Evolutionary conservation across 352 stramenopile genomes (phyloP), one percentile per base, ranked within the genome.

Genomic region (Phytophthora syringae): DNA sequence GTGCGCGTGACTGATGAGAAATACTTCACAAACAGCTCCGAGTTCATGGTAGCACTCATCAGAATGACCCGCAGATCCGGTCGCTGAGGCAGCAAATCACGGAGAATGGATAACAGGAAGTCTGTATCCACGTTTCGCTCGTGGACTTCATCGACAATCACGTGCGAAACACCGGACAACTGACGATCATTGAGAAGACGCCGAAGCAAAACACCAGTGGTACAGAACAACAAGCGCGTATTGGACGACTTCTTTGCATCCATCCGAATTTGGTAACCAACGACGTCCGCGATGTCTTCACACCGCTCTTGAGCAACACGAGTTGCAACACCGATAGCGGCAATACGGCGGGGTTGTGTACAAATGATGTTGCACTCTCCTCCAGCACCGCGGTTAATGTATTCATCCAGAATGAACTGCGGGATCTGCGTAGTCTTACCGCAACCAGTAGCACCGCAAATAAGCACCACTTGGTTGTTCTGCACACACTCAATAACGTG

Each of bases 101-200:
- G 85, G 11, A 99, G 70, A 66, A 99, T 90, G 20, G 96, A 93
- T 18, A 99, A 81, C 22, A 99, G 73, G 40, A 99, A 98, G 65
- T 99, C 97, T 16, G 90, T 98, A 74, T 99, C 96, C 16, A 99
- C 84, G 55, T 98, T 97, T 30, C 98, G 84, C 66, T 99, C 98
- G 71, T 99, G 97, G 20, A 99, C 97, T 77, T 99, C 97, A 77
- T 99, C 98, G n/a, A 99, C 92, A 48, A 99, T 92, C 54, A 99
- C 88, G 69, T 99, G 97, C 15, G 95, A 97, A 16, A 99, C 86
- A 27, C 82, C 88, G 7, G 92, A 76, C 0, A 98, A 77, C 44
- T 80, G 74, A 1, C 84, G 86, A 63, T 99, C 97, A 6, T 84
- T 87, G 11, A 98, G 89, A 13, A 99, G 70, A n/a, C 94, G 83